phyloP scores from a whole-genome alignment of 176 grass and related monocot species.

The Oryza nivara region DNA sequence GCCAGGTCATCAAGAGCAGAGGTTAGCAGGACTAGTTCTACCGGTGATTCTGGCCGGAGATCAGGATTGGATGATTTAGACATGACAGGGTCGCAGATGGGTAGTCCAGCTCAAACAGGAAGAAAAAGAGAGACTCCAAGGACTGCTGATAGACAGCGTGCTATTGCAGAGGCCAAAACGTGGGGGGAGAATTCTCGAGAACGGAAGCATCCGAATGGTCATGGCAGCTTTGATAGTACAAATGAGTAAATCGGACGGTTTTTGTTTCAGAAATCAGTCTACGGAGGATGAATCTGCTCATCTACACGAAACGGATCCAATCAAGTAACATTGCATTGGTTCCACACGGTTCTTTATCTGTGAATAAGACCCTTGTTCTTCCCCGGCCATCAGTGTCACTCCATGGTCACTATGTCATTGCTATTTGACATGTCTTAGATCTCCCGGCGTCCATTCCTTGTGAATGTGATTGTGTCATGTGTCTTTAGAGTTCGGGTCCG shows the following conservation, averaged over 20 bases:
- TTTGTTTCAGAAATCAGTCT: background rate
- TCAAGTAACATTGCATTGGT: constrained; percentile 23
- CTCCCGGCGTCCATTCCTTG: constrained; percentile 47
- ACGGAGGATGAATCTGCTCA: constrained; percentile 23
- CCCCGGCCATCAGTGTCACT: constrained; percentile 18
- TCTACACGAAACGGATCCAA: constrained; percentile 30
- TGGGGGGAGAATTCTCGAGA: constrained; percentile 85
- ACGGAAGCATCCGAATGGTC: constrained; percentile 39
- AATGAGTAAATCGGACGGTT: constrained; percentile 51
- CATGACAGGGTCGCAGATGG: constrained; percentile 57
- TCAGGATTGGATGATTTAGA: constrained; percentile 80
- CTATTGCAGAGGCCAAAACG: constrained; percentile 62
- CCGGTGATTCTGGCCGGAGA: constrained; percentile 65
- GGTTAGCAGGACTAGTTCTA: constrained; percentile 59
- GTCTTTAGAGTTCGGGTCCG: constrained; percentile 3
- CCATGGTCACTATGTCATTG: constrained; percentile 23
- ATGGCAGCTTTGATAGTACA: constrained; percentile 75
- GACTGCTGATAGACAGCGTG: constrained; percentile 61
- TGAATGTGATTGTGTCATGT: constrained; percentile 46
- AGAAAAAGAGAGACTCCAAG: constrained; percentile 52
- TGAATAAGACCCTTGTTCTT: constrained; percentile 52
- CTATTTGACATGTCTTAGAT: constrained; percentile 33
- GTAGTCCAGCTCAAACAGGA: constrained; percentile 64
- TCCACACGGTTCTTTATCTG: constrained; percentile 37
- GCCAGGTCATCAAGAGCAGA: constrained; percentile 50